phyloP scores from a whole-genome alignment of 768 basidiomycete species.

The Tulasnella sp. region DNA sequence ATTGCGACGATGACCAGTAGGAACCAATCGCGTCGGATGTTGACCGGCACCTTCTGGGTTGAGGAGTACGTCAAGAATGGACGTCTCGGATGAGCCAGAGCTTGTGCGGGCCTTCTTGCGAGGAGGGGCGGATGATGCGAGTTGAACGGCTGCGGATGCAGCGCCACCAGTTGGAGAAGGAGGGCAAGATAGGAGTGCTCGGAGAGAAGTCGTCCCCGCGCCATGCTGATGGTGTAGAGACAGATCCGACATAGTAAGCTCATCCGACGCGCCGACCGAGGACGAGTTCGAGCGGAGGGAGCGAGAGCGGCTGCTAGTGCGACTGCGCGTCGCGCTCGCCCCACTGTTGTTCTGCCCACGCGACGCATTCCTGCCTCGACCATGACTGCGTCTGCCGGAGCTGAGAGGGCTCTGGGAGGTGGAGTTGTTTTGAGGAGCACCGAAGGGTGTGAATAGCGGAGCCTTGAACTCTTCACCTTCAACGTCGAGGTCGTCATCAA shows the following conservation, averaged over 20 bases:
- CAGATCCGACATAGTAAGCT: conserved; percentile 10
- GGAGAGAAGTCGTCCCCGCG: not conserved
- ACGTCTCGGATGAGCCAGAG: conserved; percentile 11
- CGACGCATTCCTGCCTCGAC: not conserved
- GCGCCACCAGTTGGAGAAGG: not conserved
- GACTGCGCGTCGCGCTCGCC: not conserved
- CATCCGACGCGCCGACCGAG: conserved; percentile 3
- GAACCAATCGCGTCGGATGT: conserved; percentile 24
- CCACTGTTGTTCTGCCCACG: not conserved
- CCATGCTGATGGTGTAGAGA: not conserved
- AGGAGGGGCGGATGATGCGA: conserved; percentile 7
- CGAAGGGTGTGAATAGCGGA: conserved; percentile 1
- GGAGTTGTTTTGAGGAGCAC: not conserved
- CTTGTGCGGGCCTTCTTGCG: conserved; percentile 12
- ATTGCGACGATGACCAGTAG: conserved; percentile 65
- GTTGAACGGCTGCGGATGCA: not conserved
- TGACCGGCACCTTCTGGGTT: conserved; percentile 1
- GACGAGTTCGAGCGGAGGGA: conserved; percentile 10
- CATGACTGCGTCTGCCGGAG: not conserved
- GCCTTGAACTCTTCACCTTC: conserved; percentile 4
- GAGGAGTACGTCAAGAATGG: not conserved
- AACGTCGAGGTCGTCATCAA: conserved; percentile 4
- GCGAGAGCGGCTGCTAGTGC: not conserved
- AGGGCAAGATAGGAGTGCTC: not conserved
- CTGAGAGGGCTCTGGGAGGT: not conserved